Percentiles rank a stretch among this genome's conserved stretches.
Evolutionary conservation across 192 early-diverging fungal species (phyloP).

Genomic region (Thamnidium elegans): DNA sequence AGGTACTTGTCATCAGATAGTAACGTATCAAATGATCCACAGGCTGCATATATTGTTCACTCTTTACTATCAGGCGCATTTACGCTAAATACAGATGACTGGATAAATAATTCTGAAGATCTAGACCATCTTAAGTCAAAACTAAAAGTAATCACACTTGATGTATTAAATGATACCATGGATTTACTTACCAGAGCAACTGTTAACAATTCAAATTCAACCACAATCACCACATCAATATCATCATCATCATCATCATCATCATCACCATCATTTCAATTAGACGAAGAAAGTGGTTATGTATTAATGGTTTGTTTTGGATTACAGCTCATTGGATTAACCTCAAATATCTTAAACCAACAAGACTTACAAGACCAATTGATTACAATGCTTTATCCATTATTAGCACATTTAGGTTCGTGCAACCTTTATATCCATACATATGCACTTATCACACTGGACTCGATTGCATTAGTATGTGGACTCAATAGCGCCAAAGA

Average conservation of each 20-base stretch:
- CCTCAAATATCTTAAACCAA: slow-evolving; percentile 8
- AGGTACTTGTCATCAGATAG: slow-evolving; percentile 17
- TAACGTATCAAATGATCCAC: slow-evolving; percentile 21
- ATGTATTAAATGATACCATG: neutral
- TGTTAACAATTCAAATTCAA: neutral
- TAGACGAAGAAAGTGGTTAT: slow-evolving; percentile 3
- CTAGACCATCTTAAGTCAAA: neutral
- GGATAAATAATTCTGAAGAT: neutral
- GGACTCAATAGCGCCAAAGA: slow-evolving; percentile 30
- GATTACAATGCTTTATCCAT: slow-evolving; percentile 40
- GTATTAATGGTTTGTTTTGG: slow-evolving; percentile 25
- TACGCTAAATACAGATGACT: neutral
- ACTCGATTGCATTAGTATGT: slow-evolving; percentile 41
- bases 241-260: neutral
- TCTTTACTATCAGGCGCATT: slow-evolving; percentile 34
- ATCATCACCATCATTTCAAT: neutral
- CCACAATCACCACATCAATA: neutral
- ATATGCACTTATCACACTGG: slow-evolving; percentile 41
- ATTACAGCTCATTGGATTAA: slow-evolving; percentile 22
- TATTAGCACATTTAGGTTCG: slow-evolving; percentile 45
- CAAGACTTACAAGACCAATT: slow-evolving; percentile 31
- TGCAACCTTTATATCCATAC: slow-evolving; percentile 39
- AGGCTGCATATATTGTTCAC: slow-evolving; percentile 35
- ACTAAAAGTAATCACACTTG: neutral
- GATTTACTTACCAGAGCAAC: neutral